These are phyloP conservation scores for Schwanniomyces yamadae DNA, from an alignment of 805 yeast genomes.

Conservation along the genomic window DNA sequence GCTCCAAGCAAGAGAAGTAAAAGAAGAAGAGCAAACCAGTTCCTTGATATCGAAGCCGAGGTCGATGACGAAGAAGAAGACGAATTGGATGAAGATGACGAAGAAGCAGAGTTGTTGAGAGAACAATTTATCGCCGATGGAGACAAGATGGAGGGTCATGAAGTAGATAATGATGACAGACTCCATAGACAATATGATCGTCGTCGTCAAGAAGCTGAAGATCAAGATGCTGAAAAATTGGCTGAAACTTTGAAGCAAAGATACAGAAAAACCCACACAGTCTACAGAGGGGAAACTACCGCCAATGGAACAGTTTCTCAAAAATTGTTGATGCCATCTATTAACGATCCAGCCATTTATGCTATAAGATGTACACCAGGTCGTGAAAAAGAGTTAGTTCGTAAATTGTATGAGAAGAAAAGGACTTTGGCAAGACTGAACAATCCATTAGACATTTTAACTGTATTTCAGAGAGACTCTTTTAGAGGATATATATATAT, in stretches of 20 bases:
- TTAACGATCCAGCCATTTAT: constrained; percentile 94
- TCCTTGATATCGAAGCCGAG: constrained; percentile 95
- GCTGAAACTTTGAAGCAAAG: constrained; percentile 91
- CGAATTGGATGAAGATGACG: constrained; percentile 86
- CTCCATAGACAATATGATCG: constrained; percentile 90
- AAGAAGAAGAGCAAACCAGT: constrained; percentile 67
- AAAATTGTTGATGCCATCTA: constrained; percentile 88
- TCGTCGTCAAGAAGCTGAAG: constrained; percentile 80
- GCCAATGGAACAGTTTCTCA: constrained; percentile 72
- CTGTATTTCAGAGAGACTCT: constrained; percentile 92
- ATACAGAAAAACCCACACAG: constrained; percentile 82
- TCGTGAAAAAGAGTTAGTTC: constrained; percentile 85
- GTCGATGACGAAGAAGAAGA: constrained; percentile 98
- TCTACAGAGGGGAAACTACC: constrained; percentile 82
- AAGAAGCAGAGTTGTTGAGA: constrained; percentile 79
- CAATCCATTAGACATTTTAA: constrained; percentile 77
- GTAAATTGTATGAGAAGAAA: constrained; percentile 81
- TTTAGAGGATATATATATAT: constrained; percentile 90
- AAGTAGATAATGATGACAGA: constrained; percentile 59
- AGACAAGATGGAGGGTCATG: constrained; percentile 55
- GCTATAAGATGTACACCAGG: constrained; percentile 94
- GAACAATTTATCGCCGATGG: constrained; percentile 83
- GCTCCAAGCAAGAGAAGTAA: constrained; percentile 52
- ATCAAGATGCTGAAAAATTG: constrained; percentile 90
- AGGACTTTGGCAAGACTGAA: constrained; percentile 71